phyloP scores from a whole-genome alignment of 2,329 filamentous ascomycete genomes.

The Aspergillus oerlinghausenensis region DNA sequence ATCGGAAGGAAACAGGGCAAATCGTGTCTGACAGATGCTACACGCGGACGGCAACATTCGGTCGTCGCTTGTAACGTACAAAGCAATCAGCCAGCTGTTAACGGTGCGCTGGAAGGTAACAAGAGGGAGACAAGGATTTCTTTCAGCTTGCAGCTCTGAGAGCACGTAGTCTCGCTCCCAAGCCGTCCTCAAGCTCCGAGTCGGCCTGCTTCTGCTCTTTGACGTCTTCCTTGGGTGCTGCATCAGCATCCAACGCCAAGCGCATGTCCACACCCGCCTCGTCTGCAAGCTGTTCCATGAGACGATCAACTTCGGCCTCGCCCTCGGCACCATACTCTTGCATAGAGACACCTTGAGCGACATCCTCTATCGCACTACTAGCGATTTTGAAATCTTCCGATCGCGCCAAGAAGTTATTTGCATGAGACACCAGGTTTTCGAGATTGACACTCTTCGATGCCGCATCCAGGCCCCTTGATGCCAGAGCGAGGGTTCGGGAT shows the following conservation, averaged over 20 bases:
- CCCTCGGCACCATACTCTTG: conserved; percentile 44
- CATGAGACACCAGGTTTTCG: conserved; percentile 39
- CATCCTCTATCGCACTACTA: conserved; percentile 38
- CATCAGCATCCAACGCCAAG: conserved; percentile 35
- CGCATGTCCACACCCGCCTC: conserved; percentile 42
- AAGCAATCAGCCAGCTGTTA: neutral
- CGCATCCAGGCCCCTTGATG: conserved; percentile 42
- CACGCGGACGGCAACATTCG: neutral
- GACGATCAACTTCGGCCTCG: conserved; percentile 37
- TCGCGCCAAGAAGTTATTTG: conserved; percentile 40
- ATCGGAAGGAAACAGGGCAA: neutral
- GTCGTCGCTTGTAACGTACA: neutral
- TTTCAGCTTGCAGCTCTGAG: conserved; percentile 34
- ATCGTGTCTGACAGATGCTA: neutral
- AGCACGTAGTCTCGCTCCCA: conserved; percentile 38
- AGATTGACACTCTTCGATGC: conserved; percentile 44
- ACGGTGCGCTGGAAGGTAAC: neutral
- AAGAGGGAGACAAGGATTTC: neutral
- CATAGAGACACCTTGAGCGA: conserved; percentile 39
- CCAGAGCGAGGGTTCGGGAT: conserved; percentile 41
- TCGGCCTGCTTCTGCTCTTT: conserved; percentile 36
- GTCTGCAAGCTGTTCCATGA: conserved; percentile 44
- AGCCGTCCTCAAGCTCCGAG: conserved; percentile 38
- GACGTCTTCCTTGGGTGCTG: conserved; percentile 38
- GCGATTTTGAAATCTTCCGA: conserved; percentile 43